Evolutionary conservation across 2,329 filamentous ascomycete species (phyloP).

Genomic region (Mycosphaerella arachidis): DNA sequence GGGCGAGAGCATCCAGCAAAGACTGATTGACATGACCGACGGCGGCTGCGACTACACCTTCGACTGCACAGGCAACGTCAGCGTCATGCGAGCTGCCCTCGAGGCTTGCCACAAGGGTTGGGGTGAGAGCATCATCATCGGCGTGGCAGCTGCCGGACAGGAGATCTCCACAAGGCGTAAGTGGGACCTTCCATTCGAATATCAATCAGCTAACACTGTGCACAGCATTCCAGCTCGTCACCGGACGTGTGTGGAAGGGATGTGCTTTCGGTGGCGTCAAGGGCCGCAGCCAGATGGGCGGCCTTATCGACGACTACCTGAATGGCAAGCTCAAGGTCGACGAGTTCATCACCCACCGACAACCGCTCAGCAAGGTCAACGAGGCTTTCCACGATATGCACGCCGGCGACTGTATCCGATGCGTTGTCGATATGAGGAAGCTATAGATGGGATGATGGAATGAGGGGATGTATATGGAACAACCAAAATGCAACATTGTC

Average conservation of each 20-base stretch:
- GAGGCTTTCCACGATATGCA: constrained; percentile 91
- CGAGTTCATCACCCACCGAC: constrained; percentile 97
- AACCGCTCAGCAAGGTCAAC: constrained; percentile 79
- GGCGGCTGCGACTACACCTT: constrained; percentile 99
- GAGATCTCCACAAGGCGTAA: constrained; percentile 90
- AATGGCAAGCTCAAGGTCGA: constrained; percentile 90
- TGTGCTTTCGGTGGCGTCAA: constrained; percentile 98
- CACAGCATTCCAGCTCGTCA: constrained; percentile 94
- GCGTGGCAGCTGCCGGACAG: constrained; percentile 91
- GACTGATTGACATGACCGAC: constrained; percentile 95
- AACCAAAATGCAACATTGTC: not conserved
- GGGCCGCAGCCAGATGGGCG: constrained; percentile 85
- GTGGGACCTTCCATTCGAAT: constrained; percentile 38
- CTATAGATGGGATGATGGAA: constrained; percentile 12
- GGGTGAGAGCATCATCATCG: constrained; percentile 97
- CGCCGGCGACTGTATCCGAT: constrained; percentile 92
- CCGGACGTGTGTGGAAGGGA: constrained; percentile 94
- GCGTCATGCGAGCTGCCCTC: constrained; percentile 90
- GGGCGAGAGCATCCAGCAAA: constrained; percentile 78
- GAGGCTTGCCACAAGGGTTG: constrained; percentile 99
- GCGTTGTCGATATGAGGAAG: constrained; percentile 67
- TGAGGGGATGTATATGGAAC: not conserved
- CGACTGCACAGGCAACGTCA: constrained; percentile 96
- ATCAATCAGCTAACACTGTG: constrained; percentile 9
- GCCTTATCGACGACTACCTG: constrained; percentile 84